Evolutionary conservation across 192 early-diverging fungal genomes (phyloP).

Genomic region (Rhizophagus clarus): DNA sequence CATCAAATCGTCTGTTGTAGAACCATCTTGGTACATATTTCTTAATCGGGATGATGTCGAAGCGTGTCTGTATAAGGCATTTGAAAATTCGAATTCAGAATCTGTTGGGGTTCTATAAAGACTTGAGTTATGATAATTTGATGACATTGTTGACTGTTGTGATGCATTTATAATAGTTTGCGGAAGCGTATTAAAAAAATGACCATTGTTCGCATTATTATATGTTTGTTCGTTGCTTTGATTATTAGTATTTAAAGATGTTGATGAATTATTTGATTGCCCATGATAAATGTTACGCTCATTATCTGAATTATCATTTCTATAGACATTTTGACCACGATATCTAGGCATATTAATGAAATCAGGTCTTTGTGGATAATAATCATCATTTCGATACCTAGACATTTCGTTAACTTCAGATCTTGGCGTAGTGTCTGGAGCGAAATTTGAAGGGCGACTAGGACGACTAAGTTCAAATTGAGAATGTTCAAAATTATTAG

Average conservation of each 20-base stretch:
- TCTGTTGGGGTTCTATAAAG: background rate
- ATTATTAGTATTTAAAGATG: background rate
- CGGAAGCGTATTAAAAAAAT: background rate
- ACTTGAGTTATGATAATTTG: background rate
- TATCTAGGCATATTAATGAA: background rate
- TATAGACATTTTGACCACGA: background rate
- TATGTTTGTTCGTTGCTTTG: background rate
- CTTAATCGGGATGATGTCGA: slow-evolving; percentile 1
- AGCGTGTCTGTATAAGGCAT: slow-evolving; percentile 2
- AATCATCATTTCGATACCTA: slow-evolving; percentile 21
- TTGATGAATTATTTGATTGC: background rate
- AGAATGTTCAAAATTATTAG: background rate
- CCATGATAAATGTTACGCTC: background rate
- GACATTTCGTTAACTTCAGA: background rate
- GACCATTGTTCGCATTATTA: background rate
- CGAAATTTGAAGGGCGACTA: background rate
- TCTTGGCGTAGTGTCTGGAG: background rate
- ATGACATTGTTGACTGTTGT: background rate
- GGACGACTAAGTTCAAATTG: background rate
- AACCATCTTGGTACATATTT: slow-evolving; percentile 10
- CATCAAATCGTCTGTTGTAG: slow-evolving; percentile 4
- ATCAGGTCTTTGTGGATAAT: background rate
- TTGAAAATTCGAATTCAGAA: slow-evolving; percentile 14
- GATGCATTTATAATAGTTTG: background rate
- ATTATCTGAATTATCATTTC: background rate